These are phyloP conservation scores for Puccinia novopanici DNA, from an alignment of 1,284 basidiomycete species.

Conservation along the genomic window DNA sequence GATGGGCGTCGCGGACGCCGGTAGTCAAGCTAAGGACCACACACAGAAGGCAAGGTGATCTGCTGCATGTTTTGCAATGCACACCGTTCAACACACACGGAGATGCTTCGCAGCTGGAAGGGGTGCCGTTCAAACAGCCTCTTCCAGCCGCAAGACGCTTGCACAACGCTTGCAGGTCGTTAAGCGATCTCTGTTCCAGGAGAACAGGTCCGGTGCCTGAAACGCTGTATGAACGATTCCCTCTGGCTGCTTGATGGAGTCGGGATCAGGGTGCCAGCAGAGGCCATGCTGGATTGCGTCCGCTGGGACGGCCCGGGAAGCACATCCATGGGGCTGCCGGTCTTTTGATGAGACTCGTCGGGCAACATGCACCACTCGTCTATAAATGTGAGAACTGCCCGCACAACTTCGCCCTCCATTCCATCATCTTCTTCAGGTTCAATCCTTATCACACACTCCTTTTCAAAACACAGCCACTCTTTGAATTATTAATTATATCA, in stretches of 20 bases:
- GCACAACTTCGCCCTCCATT: too few relatives aligned
- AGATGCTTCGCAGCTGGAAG: neutral
- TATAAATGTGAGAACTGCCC: neutral
- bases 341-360: neutral
- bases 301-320: conserved; percentile 1
- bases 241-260: too few relatives aligned
- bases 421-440: too few relatives aligned
- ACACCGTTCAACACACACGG: neutral
- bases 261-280: too few relatives aligned
- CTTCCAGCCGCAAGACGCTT: neutral
- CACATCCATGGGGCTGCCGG: neutral
- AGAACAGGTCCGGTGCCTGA: neutral
- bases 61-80: neutral
- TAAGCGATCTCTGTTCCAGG: neutral
- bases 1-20: neutral
- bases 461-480: conserved; percentile 5
- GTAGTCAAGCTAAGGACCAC: neutral
- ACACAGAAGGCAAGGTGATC: neutral
- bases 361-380: neutral
- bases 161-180: conserved; percentile 1
- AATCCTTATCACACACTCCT: neutral
- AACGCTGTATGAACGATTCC: conserved; percentile 1
- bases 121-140: neutral
- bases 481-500: conserved; percentile 17
- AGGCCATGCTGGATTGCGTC: neutral